Percentiles rank a stretch among this genome's conserved stretches.
Conservation (phyloP, 108 stramenopile species). For the Nitzschia sp. region DNA sequence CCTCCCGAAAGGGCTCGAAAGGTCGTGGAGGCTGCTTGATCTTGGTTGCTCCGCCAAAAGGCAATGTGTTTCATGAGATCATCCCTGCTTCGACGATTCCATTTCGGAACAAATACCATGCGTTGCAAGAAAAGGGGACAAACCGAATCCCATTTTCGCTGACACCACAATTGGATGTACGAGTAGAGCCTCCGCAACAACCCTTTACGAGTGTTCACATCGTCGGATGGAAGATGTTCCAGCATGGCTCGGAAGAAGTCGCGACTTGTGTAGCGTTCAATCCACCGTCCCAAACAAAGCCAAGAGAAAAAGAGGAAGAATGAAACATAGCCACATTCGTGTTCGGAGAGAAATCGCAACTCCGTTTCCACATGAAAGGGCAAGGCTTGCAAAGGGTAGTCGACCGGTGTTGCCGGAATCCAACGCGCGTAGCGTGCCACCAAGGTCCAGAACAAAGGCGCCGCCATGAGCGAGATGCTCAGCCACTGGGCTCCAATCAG, state of each 20-base stretch:
- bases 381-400: slow-evolving; percentile 42
- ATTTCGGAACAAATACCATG: slow-evolving; percentile 37
- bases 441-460: slow-evolving; percentile 53
- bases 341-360: slow-evolving; percentile 39
- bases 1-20: slow-evolving; percentile 43
- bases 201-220: neutral
- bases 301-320: slow-evolving; percentile 30
- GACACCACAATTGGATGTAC: slow-evolving; percentile 3
- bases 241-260: slow-evolving; percentile 50
- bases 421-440: slow-evolving; percentile 43
- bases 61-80: slow-evolving; percentile 44
- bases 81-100: slow-evolving; percentile 49
- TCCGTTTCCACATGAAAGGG: slow-evolving; percentile 37
- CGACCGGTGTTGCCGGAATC: slow-evolving; percentile 47
- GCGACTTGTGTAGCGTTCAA: slow-evolving; percentile 59
- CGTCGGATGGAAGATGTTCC: slow-evolving; percentile 17
- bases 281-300: slow-evolving; percentile 50
- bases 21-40: slow-evolving; percentile 5
- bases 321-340: slow-evolving; percentile 32
- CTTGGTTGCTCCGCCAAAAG: slow-evolving; percentile 44
- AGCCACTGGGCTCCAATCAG: slow-evolving; percentile 69
- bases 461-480: slow-evolving; percentile 51
- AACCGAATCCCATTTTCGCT: slow-evolving; percentile 43
- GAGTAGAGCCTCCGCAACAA: slow-evolving; percentile 1
- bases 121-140: slow-evolving; percentile 63